phyloP scores from a whole-genome alignment of 331 rosid species.

The Quercus tomentella region DNA sequence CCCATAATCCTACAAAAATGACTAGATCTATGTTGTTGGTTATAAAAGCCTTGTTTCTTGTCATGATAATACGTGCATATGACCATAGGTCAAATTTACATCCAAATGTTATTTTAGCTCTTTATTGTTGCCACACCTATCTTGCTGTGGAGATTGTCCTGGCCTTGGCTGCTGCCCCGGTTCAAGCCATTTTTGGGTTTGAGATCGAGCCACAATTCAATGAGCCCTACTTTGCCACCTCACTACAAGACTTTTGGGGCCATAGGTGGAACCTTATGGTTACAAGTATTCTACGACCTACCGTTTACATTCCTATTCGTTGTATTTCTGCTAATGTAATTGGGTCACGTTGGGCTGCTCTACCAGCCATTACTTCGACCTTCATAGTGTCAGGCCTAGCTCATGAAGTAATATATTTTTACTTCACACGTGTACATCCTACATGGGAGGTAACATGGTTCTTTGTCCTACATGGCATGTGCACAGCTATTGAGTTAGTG shows the following conservation, averaged over 20 bases:
- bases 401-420: constrained; percentile 66
- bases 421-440: constrained; percentile 53
- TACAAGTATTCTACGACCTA: constrained; percentile 45
- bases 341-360: constrained; percentile 16
- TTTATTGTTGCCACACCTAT: constrained; percentile 51
- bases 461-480: constrained; percentile 54
- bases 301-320: constrained; percentile 35
- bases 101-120: constrained; percentile 16
- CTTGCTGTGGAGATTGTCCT: constrained; percentile 44
- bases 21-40: neutral
- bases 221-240: constrained; percentile 57
- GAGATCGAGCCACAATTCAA: constrained; percentile 61
- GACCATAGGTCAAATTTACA: constrained; percentile 28
- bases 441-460: constrained; percentile 83
- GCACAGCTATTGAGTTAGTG: constrained; percentile 40
- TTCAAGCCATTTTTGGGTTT: constrained; percentile 25
- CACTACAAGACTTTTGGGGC: constrained; percentile 88
- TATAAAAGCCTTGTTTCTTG: constrained; percentile 31
- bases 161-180: constrained; percentile 36
- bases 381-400: constrained; percentile 53
- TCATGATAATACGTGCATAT: constrained; percentile 18
- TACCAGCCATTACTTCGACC: constrained; percentile 25
- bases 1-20: neutral
- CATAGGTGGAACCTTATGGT: constrained; percentile 83
- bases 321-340: neutral